Base-by-base conservation (phyloP, 2,329 filamentous ascomycete genomes). In the Teratosphaeria pseudoeucalypti region DNA sequence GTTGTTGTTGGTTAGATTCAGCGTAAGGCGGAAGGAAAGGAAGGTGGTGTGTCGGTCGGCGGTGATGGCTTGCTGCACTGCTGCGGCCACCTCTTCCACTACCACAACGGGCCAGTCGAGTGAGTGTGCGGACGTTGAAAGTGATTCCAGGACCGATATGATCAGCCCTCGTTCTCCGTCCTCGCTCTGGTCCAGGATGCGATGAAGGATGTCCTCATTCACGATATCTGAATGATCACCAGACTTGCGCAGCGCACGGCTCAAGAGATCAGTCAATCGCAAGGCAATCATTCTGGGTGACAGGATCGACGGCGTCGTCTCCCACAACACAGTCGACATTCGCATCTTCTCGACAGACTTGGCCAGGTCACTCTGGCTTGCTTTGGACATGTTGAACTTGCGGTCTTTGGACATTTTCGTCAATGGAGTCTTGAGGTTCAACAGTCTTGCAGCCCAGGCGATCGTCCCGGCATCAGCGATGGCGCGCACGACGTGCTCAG, bases 1-100 rank as follows among this genome's bases (percentile, higher is more conserved):
- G 62, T 89, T 88, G 66, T 90, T 89, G 75, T 96, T 96, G 9
- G 91, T 94, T 56, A 92, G 81, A 67, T 95, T 95, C 63, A 96
- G 81, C 39, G 89, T 86, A 3, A 96, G 80, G 59, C 89, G 85
- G 54, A 92, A 76, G 32, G 84, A 75, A 19, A 84, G 72, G 57
- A 71, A 71, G 4, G 61, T 60, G 1, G 70, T 61, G 27, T 69
- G 63, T 19, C 61, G 62, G 5, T 62, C 29, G 19, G 52, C 59
- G 7, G 47, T 27, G 6, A 66, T 54, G 12, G 43, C 23, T 1
- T 65, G 63, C 11, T 68, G 61, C 2, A 70, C 52, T 7, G 55
- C 53, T 1, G 60, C 4, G 14, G 53, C 23, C 4, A 54, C 19
- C 9, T 23, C 54, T 29, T 66, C 60, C 23, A 69, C 43, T 9